Percentiles rank a stretch among this genome's conserved stretches.
Evolutionary conservation across 768 basidiomycete species (phyloP).

Genomic region (Aureoboletus auriporus): DNA sequence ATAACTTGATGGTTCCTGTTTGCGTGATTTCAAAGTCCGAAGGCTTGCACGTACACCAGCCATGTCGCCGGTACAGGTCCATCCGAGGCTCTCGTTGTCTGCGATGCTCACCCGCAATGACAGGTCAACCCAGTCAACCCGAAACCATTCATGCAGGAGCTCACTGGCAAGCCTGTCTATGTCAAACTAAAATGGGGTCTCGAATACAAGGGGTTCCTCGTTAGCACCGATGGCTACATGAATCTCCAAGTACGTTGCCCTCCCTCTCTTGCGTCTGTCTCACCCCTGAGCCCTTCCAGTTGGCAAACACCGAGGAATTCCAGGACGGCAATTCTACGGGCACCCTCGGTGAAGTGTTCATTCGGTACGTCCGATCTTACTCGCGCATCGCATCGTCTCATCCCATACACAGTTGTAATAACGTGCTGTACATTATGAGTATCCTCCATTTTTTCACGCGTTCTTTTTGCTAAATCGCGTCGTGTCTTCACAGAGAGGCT

Average conservation of each 20-base stretch:
- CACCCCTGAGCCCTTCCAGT: slow-evolving; percentile 38
- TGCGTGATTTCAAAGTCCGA: slow-evolving; percentile 39
- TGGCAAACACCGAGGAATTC: slow-evolving; percentile 98
- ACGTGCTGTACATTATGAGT: slow-evolving; percentile 95
- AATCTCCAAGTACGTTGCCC: slow-evolving; percentile 76
- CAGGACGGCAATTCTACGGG: slow-evolving; percentile 96
- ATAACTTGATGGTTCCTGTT: slow-evolving; percentile 5
- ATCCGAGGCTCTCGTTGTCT: background rate
- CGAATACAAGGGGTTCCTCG: slow-evolving; percentile 98
- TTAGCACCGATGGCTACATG: slow-evolving; percentile 99
- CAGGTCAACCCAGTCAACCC: slow-evolving; percentile 95
- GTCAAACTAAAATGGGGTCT: slow-evolving; percentile 98
- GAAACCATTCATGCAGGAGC: slow-evolving; percentile 97
- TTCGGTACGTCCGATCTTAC: slow-evolving; percentile 57
- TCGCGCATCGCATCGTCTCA: slow-evolving; percentile 6
- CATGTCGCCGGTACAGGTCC: slow-evolving; percentile 16
- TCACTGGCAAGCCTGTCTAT: slow-evolving; percentile 94
- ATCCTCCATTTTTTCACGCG: slow-evolving; percentile 4
- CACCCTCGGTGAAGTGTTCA: slow-evolving; percentile 97
- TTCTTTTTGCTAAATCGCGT: slow-evolving; percentile 19
- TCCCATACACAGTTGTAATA: slow-evolving; percentile 68
- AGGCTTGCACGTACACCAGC: background rate
- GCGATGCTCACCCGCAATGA: slow-evolving; percentile 6
- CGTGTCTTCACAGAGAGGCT: slow-evolving; percentile 63
- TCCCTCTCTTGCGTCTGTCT: too few species aligned